Percentiles rank a stretch among this genome's conserved stretches.
phyloP scores from a whole-genome alignment of 345 rosid species.

The Eucalyptus pauciflora region DNA sequence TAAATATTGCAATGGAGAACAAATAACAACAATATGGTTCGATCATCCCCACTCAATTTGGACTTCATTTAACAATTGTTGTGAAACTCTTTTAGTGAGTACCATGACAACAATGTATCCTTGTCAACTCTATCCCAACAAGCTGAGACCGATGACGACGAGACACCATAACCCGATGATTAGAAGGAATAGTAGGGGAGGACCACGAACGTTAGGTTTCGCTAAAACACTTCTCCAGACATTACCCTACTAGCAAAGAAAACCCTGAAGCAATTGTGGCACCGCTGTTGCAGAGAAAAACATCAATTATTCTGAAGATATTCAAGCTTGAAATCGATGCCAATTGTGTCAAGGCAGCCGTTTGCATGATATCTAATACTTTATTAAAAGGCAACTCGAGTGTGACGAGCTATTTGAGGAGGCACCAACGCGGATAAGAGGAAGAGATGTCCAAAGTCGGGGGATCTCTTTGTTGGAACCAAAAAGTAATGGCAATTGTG shows the following conservation, averaged over 20 bases:
- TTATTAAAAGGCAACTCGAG: background rate
- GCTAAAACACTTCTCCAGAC: background rate
- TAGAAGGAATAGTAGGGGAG: background rate
- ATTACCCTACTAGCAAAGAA: background rate
- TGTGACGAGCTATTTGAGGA: background rate
- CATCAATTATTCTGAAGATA: background rate
- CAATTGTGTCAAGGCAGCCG: background rate
- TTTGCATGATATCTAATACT: background rate
- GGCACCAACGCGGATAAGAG: background rate
- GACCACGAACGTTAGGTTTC: background rate
- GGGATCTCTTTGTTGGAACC: background rate
- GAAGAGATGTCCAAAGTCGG: background rate
- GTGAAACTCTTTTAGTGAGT: background rate
- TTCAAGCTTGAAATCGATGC: background rate
- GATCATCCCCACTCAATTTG: background rate
- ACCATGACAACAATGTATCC: background rate
- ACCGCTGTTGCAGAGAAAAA: background rate
- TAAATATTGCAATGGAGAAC: background rate
- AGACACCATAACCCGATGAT: background rate
- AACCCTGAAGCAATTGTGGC: background rate
- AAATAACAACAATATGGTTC: background rate
- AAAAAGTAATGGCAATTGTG: background rate
- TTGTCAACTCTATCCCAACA: background rate
- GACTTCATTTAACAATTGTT: background rate
- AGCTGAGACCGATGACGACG: background rate